These are phyloP conservation scores for Hansenula lynferdii DNA, from an alignment of 1,139 yeast species.

Conservation along the genomic window DNA sequence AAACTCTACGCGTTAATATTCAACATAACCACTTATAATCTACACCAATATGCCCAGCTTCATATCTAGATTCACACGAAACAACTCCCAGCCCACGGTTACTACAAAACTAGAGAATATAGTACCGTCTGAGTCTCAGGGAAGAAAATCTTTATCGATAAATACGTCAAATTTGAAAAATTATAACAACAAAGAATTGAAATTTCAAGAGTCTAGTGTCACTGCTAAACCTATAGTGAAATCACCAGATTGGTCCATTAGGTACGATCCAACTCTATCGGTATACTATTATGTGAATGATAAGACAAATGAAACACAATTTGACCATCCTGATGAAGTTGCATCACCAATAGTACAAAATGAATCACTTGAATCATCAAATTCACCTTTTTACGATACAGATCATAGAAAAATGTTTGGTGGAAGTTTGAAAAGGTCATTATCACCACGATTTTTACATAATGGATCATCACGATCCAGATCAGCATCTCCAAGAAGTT, in stretches of 20 bases:
- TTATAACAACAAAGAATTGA: background rate
- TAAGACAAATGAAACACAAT: slow-evolving; percentile 16
- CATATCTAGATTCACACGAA: slow-evolving; percentile 1
- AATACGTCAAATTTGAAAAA: background rate
- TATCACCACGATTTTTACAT: slow-evolving; percentile 13
- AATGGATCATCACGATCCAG: background rate
- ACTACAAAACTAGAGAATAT: no score
- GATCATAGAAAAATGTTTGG: slow-evolving; percentile 16
- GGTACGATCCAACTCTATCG: slow-evolving; percentile 16
- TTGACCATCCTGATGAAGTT: slow-evolving; percentile 24
- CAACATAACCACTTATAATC: no score
- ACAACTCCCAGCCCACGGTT: background rate
- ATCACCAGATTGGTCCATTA: slow-evolving; percentile 18
- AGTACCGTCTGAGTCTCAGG: no score
- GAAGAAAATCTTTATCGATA: background rate
- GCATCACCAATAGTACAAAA: slow-evolving; percentile 12
- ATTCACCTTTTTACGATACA: background rate
- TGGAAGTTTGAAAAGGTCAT: slow-evolving; percentile 13
- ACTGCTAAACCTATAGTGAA: slow-evolving; percentile 12
- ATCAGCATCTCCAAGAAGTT: slow-evolving; percentile 1
- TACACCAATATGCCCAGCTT: background rate
- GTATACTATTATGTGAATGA: slow-evolving; percentile 17
- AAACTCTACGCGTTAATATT: no score
- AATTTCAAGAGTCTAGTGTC: background rate
- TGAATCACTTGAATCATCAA: no score